Conservation (phyloP, 495 filamentous ascomycete species). For the Aspergillus panamensis region DNA sequence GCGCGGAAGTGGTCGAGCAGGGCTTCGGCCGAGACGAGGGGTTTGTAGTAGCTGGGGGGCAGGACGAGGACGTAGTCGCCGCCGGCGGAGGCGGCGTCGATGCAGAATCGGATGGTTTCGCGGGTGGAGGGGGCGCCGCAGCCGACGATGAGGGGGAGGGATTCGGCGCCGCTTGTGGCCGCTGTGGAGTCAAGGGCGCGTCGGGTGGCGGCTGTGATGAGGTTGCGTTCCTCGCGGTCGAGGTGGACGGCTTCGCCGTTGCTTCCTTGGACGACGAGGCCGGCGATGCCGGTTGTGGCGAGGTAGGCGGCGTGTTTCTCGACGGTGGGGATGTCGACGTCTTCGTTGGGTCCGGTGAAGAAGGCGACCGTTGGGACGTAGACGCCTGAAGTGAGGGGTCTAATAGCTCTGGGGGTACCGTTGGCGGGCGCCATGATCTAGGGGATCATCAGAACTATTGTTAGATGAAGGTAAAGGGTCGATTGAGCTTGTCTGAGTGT, state of each 20-base stretch:
- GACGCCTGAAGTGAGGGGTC: constrained; percentile 48
- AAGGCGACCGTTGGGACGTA: constrained; percentile 71
- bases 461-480: background rate
- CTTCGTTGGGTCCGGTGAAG: constrained; percentile 54
- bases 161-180: constrained; percentile 59
- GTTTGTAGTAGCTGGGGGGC: constrained; percentile 80
- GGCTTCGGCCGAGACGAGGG: constrained; percentile 53
- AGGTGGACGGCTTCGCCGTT: constrained; percentile 88
- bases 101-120: constrained; percentile 77
- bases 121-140: constrained; percentile 81
- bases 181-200: constrained; percentile 59
- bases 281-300: constrained; percentile 73
- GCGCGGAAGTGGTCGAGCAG: constrained; percentile 70
- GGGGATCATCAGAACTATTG: background rate
- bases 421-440: constrained; percentile 12
- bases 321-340: constrained; percentile 64
- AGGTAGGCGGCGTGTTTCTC: constrained; percentile 77
- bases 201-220: constrained; percentile 70
- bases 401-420: constrained; percentile 24
- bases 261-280: constrained; percentile 81
- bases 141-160: constrained; percentile 78
- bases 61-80: constrained; percentile 83
- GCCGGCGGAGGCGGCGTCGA: constrained; percentile 68
- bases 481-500: background rate
- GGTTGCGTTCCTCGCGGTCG: constrained; percentile 63